These are phyloP conservation scores for Porphyridium purpureum DNA, from an alignment of 23 red algal genomes.

Conservation along the genomic window DNA sequence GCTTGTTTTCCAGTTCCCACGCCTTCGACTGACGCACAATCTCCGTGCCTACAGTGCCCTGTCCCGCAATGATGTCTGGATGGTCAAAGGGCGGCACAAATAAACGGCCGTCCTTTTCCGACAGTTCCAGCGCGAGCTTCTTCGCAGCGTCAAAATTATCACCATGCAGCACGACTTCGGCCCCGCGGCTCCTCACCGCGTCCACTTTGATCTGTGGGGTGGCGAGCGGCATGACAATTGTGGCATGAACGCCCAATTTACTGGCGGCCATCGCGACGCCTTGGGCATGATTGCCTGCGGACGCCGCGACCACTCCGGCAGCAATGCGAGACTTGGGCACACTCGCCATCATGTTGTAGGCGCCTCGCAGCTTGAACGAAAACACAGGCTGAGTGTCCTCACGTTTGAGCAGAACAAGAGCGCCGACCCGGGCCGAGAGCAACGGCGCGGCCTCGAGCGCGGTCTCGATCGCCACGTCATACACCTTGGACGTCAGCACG, in stretches of 20 bases:
- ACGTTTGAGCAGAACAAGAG: constrained; percentile 57
- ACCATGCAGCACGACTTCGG: constrained; percentile 45
- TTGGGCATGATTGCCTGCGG: constrained; percentile 92
- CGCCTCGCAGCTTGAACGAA: constrained; percentile 87
- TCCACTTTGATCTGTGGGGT: constrained; percentile 91
- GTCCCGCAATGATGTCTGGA: constrained; percentile 87
- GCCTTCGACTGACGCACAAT: constrained; percentile 43
- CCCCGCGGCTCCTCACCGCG: constrained; percentile 72
- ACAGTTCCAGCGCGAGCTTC: constrained; percentile 21
- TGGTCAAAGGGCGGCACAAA: constrained; percentile 98
- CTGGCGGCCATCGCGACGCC: constrained; percentile 81
- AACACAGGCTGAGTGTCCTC: constrained; percentile 86
- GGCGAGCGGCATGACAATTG: constrained; percentile 85
- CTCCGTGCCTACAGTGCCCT: constrained; percentile 82
- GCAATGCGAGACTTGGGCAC: constrained; percentile 2
- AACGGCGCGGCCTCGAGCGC: constrained; percentile 40
- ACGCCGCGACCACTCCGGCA: constrained; percentile 74
- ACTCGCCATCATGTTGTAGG: constrained; percentile 95
- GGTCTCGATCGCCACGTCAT: constrained; percentile 70
- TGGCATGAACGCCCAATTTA: constrained; percentile 42
- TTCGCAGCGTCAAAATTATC: constrained; percentile 83
- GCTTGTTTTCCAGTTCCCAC: constrained; percentile 13
- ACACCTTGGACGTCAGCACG: constrained; percentile 64
- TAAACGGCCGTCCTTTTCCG: constrained; percentile 25
- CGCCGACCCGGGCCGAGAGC: constrained; percentile 33